These are phyloP conservation scores for Diplocarpon mali DNA, from an alignment of 2,329 filamentous ascomycete species.

Conservation along the genomic window DNA sequence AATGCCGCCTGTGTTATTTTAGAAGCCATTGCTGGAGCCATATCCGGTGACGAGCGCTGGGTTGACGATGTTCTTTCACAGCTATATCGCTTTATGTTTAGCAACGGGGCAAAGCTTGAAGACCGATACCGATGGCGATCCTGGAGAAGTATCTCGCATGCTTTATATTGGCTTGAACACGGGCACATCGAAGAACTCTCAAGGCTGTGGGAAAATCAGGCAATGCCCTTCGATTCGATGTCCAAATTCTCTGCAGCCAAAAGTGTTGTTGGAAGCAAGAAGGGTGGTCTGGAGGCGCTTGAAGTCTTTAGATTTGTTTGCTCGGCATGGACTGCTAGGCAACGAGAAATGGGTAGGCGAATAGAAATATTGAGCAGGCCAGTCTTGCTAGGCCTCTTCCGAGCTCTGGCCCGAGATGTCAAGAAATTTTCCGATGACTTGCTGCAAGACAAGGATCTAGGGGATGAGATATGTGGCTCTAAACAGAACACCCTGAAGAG, in stretches of 20 bases:
- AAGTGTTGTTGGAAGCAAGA: background rate
- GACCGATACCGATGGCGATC: slow-evolving; percentile 23
- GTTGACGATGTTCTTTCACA: slow-evolving; percentile 26
- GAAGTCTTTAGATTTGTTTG: slow-evolving; percentile 21
- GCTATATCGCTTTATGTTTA: slow-evolving; percentile 27
- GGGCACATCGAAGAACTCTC: slow-evolving; percentile 14
- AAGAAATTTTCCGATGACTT: slow-evolving; percentile 7
- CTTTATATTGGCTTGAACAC: slow-evolving; percentile 14
- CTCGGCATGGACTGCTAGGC: slow-evolving; percentile 17
- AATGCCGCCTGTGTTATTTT: slow-evolving; percentile 28
- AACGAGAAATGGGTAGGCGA: slow-evolving; percentile 9
- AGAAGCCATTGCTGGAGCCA: slow-evolving; percentile 30
- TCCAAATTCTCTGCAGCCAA: background rate
- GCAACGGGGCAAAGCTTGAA: slow-evolving; percentile 18
- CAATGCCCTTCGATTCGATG: slow-evolving; percentile 14
- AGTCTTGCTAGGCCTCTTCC: slow-evolving; percentile 13
- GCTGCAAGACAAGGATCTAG: slow-evolving; percentile 1
- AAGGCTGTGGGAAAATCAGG: slow-evolving; percentile 14
- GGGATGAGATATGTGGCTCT: slow-evolving; percentile 3
- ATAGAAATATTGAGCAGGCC: slow-evolving; percentile 2
- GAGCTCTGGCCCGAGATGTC: slow-evolving; percentile 10
- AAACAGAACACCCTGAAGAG: slow-evolving; percentile 9
- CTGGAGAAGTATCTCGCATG: slow-evolving; percentile 22
- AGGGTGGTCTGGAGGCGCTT: slow-evolving; percentile 13
- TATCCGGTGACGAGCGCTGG: slow-evolving; percentile 28